Conservation (phyloP, 495 filamentous ascomycete genomes). For the Pyronema domesticum region DNA sequence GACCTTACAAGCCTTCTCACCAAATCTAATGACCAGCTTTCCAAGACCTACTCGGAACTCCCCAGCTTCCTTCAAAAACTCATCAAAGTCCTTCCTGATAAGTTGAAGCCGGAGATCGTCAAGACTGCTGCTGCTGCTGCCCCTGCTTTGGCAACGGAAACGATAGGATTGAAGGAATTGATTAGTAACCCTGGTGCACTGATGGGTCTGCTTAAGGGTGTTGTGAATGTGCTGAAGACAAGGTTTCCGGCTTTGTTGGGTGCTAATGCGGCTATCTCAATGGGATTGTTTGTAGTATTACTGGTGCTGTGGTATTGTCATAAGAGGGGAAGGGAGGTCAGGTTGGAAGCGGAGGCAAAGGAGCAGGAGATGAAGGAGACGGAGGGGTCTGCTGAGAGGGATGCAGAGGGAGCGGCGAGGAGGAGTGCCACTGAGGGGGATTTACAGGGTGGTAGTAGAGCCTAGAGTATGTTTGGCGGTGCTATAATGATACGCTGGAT, state of each 20-base stretch:
- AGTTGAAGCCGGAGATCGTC: conserved; percentile 52
- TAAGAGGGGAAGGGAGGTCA: conserved; percentile 70
- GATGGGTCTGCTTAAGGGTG: conserved; percentile 60
- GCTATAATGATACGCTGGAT: too few relatives aligned
- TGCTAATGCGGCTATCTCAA: conserved; percentile 70
- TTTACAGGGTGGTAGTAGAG: conserved; percentile 1
- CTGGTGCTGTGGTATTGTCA: conserved; percentile 96
- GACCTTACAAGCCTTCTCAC: conserved; percentile 64
- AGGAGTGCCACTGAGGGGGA: background rate
- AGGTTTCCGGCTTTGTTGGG: conserved; percentile 71
- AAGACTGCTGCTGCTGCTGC: conserved; percentile 12
- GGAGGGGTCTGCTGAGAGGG: background rate
- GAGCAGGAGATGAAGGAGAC: background rate
- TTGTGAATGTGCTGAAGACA: conserved; percentile 65
- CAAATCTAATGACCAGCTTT: conserved; percentile 55
- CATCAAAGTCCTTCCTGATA: conserved; percentile 66
- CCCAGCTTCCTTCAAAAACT: conserved; percentile 70
- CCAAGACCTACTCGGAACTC: conserved; percentile 59
- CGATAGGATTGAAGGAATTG: conserved; percentile 48
- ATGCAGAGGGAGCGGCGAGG: conserved; percentile 33
- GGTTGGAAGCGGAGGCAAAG: conserved; percentile 48
- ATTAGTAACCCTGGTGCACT: conserved; percentile 72
- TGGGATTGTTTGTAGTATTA: conserved; percentile 71
- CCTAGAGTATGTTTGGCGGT: background rate
- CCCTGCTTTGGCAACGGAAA: conserved; percentile 30